Evolutionary conservation across 441 rosid genomes (phyloP).

Genomic region (Corymbia calophylla): DNA sequence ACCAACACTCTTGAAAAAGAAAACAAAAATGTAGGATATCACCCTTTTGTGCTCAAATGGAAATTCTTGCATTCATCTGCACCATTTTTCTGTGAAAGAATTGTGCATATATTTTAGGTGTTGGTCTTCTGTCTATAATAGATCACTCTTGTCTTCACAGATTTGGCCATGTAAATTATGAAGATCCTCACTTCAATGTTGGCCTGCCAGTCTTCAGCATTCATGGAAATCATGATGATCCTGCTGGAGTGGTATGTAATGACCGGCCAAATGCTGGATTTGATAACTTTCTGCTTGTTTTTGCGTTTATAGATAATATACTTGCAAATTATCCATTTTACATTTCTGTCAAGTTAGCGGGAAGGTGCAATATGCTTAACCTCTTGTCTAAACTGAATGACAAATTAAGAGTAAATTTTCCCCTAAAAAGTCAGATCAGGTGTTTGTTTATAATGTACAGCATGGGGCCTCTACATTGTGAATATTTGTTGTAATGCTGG

Average conservation of each 20-base stretch:
- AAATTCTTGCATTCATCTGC: neutral
- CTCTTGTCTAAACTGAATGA: neutral
- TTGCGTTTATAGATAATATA: neutral
- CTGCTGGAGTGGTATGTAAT: constrained; percentile 93
- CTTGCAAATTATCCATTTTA: neutral
- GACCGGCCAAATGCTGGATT: constrained; percentile 2
- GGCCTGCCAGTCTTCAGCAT: constrained; percentile 96
- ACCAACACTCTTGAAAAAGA: neutral
- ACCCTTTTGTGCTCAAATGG: neutral
- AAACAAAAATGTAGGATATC: neutral
- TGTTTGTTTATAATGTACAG: neutral
- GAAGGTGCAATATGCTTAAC: neutral
- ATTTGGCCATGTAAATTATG: constrained; percentile 98
- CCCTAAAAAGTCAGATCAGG: neutral
- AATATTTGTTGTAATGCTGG: neutral
- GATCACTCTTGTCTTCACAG: constrained; percentile 27
- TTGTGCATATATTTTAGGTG: neutral
- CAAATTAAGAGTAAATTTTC: neutral
- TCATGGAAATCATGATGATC: constrained; percentile 99
- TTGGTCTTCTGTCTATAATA: neutral
- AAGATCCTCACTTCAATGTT: constrained; percentile 96
- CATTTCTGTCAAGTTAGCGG: neutral
- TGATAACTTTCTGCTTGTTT: neutral
- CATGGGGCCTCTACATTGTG: neutral
- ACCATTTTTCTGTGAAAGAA: neutral